These are phyloP conservation scores for Exophiala sideris DNA, from an alignment of 2,329 filamentous ascomycete genomes.

Conservation along the genomic window DNA sequence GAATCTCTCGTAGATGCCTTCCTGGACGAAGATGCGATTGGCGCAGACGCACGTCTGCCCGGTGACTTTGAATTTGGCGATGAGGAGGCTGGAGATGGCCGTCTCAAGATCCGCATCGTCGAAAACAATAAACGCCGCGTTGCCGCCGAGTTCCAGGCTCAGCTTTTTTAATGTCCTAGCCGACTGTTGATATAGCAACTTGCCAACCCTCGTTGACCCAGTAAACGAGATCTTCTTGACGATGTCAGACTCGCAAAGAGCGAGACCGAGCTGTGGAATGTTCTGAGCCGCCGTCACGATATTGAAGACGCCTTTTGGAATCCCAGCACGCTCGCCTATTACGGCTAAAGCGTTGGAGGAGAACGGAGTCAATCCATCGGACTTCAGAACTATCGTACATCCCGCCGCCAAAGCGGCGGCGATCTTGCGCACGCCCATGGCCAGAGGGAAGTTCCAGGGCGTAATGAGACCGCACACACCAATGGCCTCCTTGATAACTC, in stretches of 20 bases:
- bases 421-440: constrained; percentile 56
- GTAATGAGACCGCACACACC: constrained; percentile 80
- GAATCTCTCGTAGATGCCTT: constrained; percentile 73
- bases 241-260: constrained; percentile 29
- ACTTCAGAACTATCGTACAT: constrained; percentile 37
- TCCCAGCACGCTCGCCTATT: constrained; percentile 33
- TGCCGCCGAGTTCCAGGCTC: constrained; percentile 44
- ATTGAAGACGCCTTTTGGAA: constrained; percentile 34
- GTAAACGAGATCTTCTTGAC: constrained; percentile 33
- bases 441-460: constrained; percentile 82
- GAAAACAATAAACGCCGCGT: constrained; percentile 40
- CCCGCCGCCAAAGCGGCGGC: constrained; percentile 36
- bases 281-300: constrained; percentile 58
- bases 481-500: constrained; percentile 76
- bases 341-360: constrained; percentile 30
- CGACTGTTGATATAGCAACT: constrained; percentile 33
- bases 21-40: constrained; percentile 77
- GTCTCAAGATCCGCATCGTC: constrained; percentile 38
- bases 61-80: constrained; percentile 21
- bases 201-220: constrained; percentile 33
- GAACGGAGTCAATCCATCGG: constrained; percentile 35
- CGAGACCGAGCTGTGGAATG: constrained; percentile 67
- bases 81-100: constrained; percentile 15
- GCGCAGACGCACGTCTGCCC: constrained; percentile 34
- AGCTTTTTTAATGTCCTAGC: constrained; percentile 39